Conservation (phyloP, 495 filamentous ascomycete genomes). For the Aspergillus coremiiformis region DNA sequence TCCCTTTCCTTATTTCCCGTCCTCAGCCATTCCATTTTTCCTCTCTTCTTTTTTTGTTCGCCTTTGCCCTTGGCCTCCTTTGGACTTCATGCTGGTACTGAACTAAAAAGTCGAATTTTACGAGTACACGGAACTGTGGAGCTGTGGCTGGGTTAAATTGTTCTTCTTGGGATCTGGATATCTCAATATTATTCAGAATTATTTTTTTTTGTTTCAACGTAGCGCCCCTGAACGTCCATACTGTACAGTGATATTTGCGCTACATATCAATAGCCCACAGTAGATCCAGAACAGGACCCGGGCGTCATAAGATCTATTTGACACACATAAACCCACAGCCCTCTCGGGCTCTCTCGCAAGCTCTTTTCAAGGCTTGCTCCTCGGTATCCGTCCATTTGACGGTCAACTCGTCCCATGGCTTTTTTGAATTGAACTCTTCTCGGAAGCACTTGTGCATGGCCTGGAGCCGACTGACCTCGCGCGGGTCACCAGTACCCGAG, state of each 20-base stretch:
- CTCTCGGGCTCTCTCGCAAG: constrained; percentile 59
- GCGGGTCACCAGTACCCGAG: constrained; percentile 80
- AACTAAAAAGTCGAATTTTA: neutral
- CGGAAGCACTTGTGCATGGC: constrained; percentile 64
- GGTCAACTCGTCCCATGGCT: constrained; percentile 80
- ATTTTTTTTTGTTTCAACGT: neutral
- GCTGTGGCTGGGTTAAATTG: neutral
- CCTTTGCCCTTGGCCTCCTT: neutral
- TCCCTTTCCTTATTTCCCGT: no score
- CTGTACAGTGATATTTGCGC: neutral
- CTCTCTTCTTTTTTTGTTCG: neutral
- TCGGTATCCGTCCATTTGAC: constrained; percentile 90
- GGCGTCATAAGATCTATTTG: constrained; percentile 44
- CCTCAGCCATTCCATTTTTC: no score
- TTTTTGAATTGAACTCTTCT: constrained; percentile 62
- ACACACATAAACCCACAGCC: constrained; percentile 79
- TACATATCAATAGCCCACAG: neutral
- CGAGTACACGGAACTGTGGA: neutral
- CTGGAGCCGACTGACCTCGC: constrained; percentile 66
- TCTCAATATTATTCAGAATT: neutral
- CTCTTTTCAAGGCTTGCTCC: constrained; percentile 67
- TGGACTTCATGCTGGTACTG: neutral
- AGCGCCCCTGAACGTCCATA: neutral
- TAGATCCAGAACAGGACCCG: neutral
- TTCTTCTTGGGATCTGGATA: neutral